These are phyloP conservation scores for Ustilago cynodontis DNA, from an alignment of 1,284 basidiomycete genomes.

Conservation along the genomic window DNA sequence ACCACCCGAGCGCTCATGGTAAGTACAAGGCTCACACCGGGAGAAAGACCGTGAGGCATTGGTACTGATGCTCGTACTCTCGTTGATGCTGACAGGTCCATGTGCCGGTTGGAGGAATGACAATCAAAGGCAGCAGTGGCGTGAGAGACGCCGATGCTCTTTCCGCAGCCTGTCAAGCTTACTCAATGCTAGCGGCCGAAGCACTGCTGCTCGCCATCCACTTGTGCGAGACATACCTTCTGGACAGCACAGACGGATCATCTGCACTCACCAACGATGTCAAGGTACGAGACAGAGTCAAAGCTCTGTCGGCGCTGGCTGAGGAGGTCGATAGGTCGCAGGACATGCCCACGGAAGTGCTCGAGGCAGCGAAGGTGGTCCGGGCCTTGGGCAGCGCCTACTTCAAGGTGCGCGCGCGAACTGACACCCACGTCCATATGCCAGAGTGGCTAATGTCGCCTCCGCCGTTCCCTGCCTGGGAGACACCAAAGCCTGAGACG, in stretches of 20 bases:
- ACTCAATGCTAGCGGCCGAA: constrained; percentile 23
- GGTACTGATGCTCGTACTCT: background rate
- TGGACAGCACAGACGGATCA: background rate
- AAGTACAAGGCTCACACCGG: background rate
- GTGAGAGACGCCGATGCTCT: no score
- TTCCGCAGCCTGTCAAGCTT: constrained; percentile 3
- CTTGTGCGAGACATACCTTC: constrained; percentile 10
- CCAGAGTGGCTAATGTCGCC: constrained; percentile 22
- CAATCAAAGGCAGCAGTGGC: background rate
- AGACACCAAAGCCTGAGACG: background rate
- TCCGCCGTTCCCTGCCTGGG: constrained; percentile 10
- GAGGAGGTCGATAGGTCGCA: background rate
- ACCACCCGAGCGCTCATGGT: constrained; percentile 15
- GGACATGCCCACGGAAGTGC: background rate
- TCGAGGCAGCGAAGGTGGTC: constrained; percentile 3
- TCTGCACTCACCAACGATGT: background rate
- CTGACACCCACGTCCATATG: background rate
- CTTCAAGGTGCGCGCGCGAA: background rate
- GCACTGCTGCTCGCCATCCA: constrained; percentile 26
- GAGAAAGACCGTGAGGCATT: background rate
- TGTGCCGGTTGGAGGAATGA: background rate
- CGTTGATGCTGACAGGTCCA: background rate
- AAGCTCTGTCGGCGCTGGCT: constrained; percentile 3
- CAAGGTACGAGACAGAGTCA: background rate
- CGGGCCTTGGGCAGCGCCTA: background rate